Evolutionary conservation across 2,329 filamentous ascomycete genomes (phyloP).

Genomic region (Aureobasidium sp.): DNA sequence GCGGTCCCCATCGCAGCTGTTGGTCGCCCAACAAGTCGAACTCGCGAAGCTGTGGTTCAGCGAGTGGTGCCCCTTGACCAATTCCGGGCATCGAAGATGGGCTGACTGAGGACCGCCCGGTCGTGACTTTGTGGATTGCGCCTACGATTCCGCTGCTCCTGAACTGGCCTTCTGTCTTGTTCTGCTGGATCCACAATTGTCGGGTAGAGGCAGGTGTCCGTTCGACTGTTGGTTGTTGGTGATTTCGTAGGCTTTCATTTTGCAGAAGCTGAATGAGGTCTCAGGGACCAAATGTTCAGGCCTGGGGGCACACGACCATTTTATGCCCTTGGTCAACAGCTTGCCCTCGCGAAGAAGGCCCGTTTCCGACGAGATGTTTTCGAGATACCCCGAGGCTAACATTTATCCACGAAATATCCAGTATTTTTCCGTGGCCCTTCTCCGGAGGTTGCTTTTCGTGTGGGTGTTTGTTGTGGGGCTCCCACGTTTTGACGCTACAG

Average conservation of each 20-base stretch:
- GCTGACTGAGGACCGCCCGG: slow-evolving; percentile 1
- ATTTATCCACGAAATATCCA: neutral
- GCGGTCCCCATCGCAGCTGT: neutral
- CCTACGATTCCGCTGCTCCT: neutral
- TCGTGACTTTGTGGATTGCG: slow-evolving; percentile 2
- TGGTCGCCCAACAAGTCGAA: slow-evolving; percentile 2
- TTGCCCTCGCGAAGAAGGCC: slow-evolving; percentile 15
- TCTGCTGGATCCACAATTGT: slow-evolving; percentile 2
- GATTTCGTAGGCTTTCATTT: neutral
- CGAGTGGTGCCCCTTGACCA: neutral
- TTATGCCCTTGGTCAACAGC: slow-evolving; percentile 7
- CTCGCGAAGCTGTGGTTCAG: neutral
- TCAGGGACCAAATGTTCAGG: neutral
- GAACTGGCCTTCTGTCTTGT: neutral
- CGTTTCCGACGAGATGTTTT: slow-evolving; percentile 10
- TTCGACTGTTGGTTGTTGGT: neutral
- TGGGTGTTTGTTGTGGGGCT: slow-evolving; percentile 14
- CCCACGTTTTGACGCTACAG: slow-evolving; percentile 1
- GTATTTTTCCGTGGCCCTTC: slow-evolving; percentile 13
- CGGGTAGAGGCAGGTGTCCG: neutral
- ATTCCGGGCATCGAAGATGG: neutral
- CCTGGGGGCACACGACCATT: slow-evolving; percentile 13
- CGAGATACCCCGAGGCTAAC: slow-evolving; percentile 16
- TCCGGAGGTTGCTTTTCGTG: slow-evolving; percentile 9
- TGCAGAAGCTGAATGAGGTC: neutral